Percentiles rank a stretch among this genome's conserved stretches.
phyloP scores from a whole-genome alignment of 2,329 filamentous ascomycete genomes.

The Atkinsonella hypoxylon region DNA sequence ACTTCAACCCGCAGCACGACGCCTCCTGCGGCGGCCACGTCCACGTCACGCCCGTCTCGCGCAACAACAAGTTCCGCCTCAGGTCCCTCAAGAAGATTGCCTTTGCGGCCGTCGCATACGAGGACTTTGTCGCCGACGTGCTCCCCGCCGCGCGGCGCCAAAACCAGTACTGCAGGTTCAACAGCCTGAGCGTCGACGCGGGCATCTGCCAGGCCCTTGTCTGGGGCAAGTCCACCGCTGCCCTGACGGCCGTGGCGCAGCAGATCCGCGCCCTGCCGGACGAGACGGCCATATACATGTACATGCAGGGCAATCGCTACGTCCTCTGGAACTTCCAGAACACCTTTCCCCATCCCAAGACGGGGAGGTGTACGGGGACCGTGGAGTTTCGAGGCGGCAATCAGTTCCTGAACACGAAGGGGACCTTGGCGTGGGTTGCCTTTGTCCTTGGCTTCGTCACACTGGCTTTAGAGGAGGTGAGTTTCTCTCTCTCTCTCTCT shows the following conservation, averaged over 20 bases:
- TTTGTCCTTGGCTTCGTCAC: constrained; percentile 28
- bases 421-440: constrained; percentile 26
- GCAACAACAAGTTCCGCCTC: constrained; percentile 23
- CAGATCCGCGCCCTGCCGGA: constrained; percentile 15
- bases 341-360: constrained; percentile 25
- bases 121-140: constrained; percentile 21
- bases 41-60: constrained; percentile 24
- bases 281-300: constrained; percentile 22
- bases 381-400: constrained; percentile 28
- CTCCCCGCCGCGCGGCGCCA: constrained; percentile 21
- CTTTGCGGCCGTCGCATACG: constrained; percentile 23
- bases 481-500: constrained; percentile 3
- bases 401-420: constrained; percentile 25
- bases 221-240: constrained; percentile 15
- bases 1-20: constrained; percentile 25
- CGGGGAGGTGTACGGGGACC: constrained; percentile 24
- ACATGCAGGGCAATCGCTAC: constrained; percentile 28
- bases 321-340: constrained; percentile 30
- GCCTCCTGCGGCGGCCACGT: constrained; percentile 27
- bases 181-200: constrained; percentile 19
- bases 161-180: constrained; percentile 24
- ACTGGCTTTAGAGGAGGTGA: constrained; percentile 23
- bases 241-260: constrained; percentile 18
- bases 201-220: constrained; percentile 18
- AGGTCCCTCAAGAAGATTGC: constrained; percentile 24